phyloP scores from a whole-genome alignment of 2,329 filamentous ascomycete species.

The Pseudogymnoascus sp. region DNA sequence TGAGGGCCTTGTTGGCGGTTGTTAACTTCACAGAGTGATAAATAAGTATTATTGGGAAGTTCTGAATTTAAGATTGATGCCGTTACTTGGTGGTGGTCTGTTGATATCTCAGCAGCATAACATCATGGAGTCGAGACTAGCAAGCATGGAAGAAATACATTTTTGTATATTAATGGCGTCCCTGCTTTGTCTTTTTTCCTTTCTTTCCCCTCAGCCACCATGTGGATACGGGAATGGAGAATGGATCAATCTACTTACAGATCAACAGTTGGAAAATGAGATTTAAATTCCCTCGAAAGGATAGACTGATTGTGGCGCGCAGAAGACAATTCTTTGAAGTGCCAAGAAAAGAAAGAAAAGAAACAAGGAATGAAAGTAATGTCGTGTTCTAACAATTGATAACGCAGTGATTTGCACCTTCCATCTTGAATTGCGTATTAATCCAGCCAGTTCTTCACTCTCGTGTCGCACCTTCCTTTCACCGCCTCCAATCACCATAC shows the following conservation, averaged over 20 bases:
- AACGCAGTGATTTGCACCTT: background rate
- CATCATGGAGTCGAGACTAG: too few species aligned
- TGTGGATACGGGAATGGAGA: background rate
- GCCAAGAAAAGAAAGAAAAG: too few species aligned
- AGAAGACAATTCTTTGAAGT: background rate
- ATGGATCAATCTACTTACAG: background rate
- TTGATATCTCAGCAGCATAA: background rate
- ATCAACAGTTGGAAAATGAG: background rate
- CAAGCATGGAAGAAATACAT: too few species aligned
- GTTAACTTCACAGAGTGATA: background rate
- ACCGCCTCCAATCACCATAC: background rate
- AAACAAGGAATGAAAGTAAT: background rate
- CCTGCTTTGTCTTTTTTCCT: background rate
- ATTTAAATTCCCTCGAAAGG: background rate
- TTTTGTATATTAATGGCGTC: too few species aligned
- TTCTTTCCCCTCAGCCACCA: background rate
- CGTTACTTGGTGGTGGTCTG: background rate
- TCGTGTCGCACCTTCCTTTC: background rate
- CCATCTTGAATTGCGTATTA: background rate
- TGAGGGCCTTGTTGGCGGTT: conserved; percentile 20
- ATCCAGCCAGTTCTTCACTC: background rate
- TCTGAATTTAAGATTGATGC: background rate
- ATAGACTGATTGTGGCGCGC: background rate
- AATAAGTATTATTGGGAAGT: background rate
- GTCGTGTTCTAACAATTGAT: background rate